A percentile compares a stretch with the other conserved stretches of the same genome.
These are phyloP conservation scores for Annona squamosa DNA, from an alignment of 164 flowering plant genomes.

Conservation along the genomic window DNA sequence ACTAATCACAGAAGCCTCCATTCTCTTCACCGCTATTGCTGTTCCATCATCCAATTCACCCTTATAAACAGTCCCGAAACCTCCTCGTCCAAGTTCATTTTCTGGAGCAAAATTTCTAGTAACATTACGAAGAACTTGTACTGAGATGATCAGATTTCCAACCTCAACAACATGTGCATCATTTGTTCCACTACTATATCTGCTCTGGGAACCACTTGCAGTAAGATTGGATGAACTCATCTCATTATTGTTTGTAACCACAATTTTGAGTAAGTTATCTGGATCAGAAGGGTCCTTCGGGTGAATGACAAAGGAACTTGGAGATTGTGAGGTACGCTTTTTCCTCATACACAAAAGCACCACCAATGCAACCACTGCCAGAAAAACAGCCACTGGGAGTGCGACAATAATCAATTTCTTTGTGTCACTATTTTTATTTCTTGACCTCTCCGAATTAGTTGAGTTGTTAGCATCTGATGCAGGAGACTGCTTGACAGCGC, in stretches of 20 bases:
- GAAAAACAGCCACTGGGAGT: conserved; percentile 16
- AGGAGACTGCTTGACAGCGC: conserved; percentile 3
- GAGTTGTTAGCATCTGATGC: neutral
- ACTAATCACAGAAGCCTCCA: conserved; percentile 55
- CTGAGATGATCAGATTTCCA: conserved; percentile 51
- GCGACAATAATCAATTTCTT: conserved; percentile 25
- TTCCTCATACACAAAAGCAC: conserved; percentile 27
- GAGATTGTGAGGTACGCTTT: conserved; percentile 17
- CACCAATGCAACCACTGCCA: conserved; percentile 21
- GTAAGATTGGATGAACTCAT: conserved; percentile 27
- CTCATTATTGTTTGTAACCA: conserved; percentile 29
- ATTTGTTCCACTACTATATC: conserved; percentile 21
- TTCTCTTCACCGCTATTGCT: conserved; percentile 72
- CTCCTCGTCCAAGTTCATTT: conserved; percentile 74
- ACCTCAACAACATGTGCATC: conserved; percentile 40
- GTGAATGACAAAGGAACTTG: conserved; percentile 41
- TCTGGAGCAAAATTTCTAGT: conserved; percentile 56
- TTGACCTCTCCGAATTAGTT: neutral
- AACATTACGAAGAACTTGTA: conserved; percentile 61
- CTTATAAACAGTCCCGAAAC: conserved; percentile 70
- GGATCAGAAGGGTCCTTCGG: conserved; percentile 57
- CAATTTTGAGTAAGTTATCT: conserved; percentile 42
- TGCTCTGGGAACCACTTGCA: conserved; percentile 32
- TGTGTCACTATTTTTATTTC: neutral
- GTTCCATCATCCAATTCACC: conserved; percentile 75